Evolutionary conservation across 1,139 yeast species (phyloP), one percentile per base, ranked within the genome.

Genomic region (Nadsonia commutata): DNA sequence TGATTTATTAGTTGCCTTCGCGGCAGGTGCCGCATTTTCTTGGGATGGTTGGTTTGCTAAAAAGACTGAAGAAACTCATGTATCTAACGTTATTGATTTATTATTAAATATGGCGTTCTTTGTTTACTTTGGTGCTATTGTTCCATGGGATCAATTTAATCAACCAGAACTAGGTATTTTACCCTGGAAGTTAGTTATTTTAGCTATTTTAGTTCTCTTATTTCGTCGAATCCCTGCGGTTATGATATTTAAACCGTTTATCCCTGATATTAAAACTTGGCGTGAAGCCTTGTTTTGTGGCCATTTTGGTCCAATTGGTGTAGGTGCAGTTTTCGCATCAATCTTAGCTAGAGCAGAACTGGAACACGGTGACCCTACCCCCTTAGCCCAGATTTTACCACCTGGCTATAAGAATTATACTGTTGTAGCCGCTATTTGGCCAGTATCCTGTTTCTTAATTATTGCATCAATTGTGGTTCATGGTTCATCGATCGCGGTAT

Each of bases 261-360:
- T 84, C n/a, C 95, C 97, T 0, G 97, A 88, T 60, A 76, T 90
- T 39, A 78, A 84, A 53, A 77, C 90, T 31, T 88, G 97, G 96
- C 75, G 95, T 62, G 97, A 90, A 58, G 96, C 96, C 0, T 58
- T 90, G 6, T 86, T 90, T 57, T 88, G 94, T 60, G 97, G 97
- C 19, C 97, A 90, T 65, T 90, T 90, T 60, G 98, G 98, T 40
- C 98, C 98, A 8, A 85, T 90, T 58, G 98, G 98, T 45, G 98
- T 90, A 9, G 97, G 97, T 50, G 97, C 97, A 1, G 74, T 90
- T 18, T 90, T 84, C 63, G 94, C 95, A 18, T 78, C 88, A 13
- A 80, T 90, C 47, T 66, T 88, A 52, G 90, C 95, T 1, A 72
- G 93, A 51, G 75, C 77, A 17, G 90, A 83, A 51, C 68, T 90